These are phyloP conservation scores for Peterozyma toletana DNA, from an alignment of 805 yeast genomes.

Conservation along the genomic window DNA sequence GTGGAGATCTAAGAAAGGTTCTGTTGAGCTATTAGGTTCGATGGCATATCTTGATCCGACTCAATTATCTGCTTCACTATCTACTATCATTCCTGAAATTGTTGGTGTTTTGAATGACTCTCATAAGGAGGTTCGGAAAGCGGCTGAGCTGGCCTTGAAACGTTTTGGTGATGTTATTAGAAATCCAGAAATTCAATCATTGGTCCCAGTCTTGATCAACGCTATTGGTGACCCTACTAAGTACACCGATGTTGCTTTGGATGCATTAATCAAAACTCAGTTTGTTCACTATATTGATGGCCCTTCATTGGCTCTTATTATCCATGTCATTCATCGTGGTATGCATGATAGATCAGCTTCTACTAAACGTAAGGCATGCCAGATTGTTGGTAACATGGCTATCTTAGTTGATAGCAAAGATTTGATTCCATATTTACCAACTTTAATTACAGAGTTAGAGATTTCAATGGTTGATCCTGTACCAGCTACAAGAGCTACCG, in stretches of 20 bases:
- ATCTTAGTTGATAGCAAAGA: slow-evolving; percentile 87
- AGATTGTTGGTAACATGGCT: slow-evolving; percentile 98
- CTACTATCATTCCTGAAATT: slow-evolving; percentile 91
- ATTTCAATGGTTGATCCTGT: slow-evolving; percentile 98
- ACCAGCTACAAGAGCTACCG: slow-evolving; percentile 94
- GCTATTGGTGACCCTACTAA: slow-evolving; percentile 97
- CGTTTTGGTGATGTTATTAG: slow-evolving; percentile 95
- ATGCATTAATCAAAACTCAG: slow-evolving; percentile 79
- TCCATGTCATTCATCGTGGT: slow-evolving; percentile 93
- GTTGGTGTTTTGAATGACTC: slow-evolving; percentile 92
- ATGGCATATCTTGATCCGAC: slow-evolving; percentile 98
- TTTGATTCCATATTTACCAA: slow-evolving; percentile 73
- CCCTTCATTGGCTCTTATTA: slow-evolving; percentile 91
- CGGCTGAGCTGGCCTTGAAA: slow-evolving; percentile 84
- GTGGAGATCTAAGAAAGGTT: slow-evolving; percentile 96
- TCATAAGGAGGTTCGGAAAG: slow-evolving; percentile 93
- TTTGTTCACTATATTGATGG: slow-evolving; percentile 98
- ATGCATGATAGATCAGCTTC: slow-evolving; percentile 91
- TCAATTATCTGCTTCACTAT: slow-evolving; percentile 82
- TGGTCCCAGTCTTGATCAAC: slow-evolving; percentile 78
- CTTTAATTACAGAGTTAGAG: slow-evolving; percentile 76
- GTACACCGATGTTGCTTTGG: slow-evolving; percentile 81
- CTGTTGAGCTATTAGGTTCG: slow-evolving; percentile 91
- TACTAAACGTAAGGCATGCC: slow-evolving; percentile 90
- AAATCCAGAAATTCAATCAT: slow-evolving; percentile 91